phyloP scores from a whole-genome alignment of 805 yeast species.

The Starmerella potacharoeniae region DNA sequence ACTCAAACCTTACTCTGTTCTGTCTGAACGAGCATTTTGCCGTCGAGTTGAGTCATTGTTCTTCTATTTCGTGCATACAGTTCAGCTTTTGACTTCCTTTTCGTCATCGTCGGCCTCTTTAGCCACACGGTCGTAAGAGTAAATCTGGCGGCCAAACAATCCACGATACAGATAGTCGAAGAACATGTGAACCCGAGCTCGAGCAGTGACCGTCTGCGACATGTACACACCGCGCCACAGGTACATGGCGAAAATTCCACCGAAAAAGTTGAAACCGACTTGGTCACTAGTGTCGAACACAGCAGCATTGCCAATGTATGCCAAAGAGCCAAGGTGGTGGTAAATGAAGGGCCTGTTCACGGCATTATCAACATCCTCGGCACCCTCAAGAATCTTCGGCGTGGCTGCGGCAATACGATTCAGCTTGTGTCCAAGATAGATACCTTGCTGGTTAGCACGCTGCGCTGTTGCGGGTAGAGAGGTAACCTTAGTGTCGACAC shows the following conservation, averaged over 20 bases:
- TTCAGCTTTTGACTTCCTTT: background rate
- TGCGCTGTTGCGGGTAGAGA: conserved; percentile 67
- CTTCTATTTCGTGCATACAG: background rate
- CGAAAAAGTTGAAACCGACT: conserved; percentile 43
- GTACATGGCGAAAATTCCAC: conserved; percentile 61
- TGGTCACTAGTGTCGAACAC: conserved; percentile 48
- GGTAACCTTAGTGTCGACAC: conserved; percentile 51
- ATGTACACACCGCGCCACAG: conserved; percentile 63
- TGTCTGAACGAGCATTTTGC: too few species aligned
- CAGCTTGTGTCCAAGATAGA: conserved; percentile 50
- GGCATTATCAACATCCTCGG: conserved; percentile 45
- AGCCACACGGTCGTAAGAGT: conserved; percentile 21
- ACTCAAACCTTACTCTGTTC: too few species aligned
- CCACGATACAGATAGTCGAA: conserved; percentile 58
- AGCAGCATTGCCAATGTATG: conserved; percentile 60
- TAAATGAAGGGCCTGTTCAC: conserved; percentile 49
- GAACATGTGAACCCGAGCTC: conserved; percentile 51
- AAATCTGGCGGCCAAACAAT: conserved; percentile 30
- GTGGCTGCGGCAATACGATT: conserved; percentile 36
- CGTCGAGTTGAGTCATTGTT: too few species aligned
- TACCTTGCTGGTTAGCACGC: conserved; percentile 62
- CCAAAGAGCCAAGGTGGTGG: conserved; percentile 54
- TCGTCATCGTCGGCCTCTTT: background rate
- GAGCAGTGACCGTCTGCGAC: conserved; percentile 52
- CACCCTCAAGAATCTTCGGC: conserved; percentile 25